Evolutionary conservation across 176 grass and related monocot species (phyloP).

Genomic region (Hsuehochloa calcarea): DNA sequence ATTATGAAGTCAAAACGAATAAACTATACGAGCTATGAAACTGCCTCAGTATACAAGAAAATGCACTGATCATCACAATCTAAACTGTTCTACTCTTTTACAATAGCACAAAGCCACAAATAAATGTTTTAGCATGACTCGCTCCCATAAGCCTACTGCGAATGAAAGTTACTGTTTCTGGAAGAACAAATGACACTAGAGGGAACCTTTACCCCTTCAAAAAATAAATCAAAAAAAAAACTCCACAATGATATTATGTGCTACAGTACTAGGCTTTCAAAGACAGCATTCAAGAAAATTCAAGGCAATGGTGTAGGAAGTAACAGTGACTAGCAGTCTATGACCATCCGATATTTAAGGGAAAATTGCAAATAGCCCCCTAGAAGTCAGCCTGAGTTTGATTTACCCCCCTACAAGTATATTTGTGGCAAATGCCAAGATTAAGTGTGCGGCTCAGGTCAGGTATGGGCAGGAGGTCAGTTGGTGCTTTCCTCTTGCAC

Average conservation of each 20-base stretch:
- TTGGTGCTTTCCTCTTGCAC: too few relatives aligned
- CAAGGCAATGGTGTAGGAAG: background rate
- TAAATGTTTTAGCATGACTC: background rate
- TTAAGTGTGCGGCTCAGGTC: too few relatives aligned
- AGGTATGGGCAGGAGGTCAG: too few relatives aligned
- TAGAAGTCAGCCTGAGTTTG: too few relatives aligned
- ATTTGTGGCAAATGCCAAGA: too few relatives aligned
- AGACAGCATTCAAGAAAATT: constrained; percentile 7
- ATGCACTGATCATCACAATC: background rate
- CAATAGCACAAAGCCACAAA: background rate
- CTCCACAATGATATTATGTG: background rate
- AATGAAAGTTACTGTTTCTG: constrained; percentile 11
- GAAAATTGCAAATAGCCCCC: too few relatives aligned
- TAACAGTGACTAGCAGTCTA: background rate
- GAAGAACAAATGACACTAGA: background rate
- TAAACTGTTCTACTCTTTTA: background rate
- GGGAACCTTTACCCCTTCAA: background rate
- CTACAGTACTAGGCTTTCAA: background rate
- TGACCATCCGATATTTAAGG: background rate
- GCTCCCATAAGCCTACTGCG: background rate
- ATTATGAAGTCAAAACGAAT: background rate
- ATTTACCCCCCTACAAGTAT: too few relatives aligned
- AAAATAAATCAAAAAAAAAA: background rate
- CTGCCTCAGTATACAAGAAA: background rate
- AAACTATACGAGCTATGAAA: background rate